Percentiles rank a stretch among this genome's conserved stretches.
These are phyloP conservation scores for Sequoiadendron giganteum DNA, from an alignment of 75 land plant species.

Conservation along the genomic window DNA sequence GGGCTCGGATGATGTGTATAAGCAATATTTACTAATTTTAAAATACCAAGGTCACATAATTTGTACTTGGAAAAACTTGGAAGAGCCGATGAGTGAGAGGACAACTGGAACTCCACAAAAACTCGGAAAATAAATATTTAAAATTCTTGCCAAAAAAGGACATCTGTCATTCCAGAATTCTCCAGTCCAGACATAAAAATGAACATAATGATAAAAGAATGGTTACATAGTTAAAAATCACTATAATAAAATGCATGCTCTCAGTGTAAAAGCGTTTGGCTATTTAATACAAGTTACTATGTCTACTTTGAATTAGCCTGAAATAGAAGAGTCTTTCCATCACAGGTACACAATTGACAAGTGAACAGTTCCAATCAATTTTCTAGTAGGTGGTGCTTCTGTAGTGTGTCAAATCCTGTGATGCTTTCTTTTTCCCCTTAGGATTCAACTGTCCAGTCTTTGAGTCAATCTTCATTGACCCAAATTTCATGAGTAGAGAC, in stretches of 20 bases:
- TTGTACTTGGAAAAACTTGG: background rate
- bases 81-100: background rate
- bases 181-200: background rate
- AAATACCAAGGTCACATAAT: background rate
- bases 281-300: no score
- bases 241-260: background rate
- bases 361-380: background rate
- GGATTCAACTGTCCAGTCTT: no score
- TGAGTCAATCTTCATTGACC: no score
- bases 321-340: background rate
- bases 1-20: background rate
- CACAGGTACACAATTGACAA: background rate
- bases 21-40: background rate
- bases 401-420: no score
- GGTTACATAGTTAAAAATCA: background rate
- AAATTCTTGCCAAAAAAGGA: background rate
- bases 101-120: background rate
- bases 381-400: no score
- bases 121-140: background rate
- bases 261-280: background rate
- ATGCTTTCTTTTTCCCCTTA: no score
- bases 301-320: background rate
- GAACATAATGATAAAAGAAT: no score
- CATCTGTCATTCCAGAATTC: background rate
- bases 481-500: no score